Evolutionary conservation across 495 filamentous ascomycete genomes (phyloP), one percentile per base, ranked within the genome.

Genomic region (Oidiodendron maius): DNA sequence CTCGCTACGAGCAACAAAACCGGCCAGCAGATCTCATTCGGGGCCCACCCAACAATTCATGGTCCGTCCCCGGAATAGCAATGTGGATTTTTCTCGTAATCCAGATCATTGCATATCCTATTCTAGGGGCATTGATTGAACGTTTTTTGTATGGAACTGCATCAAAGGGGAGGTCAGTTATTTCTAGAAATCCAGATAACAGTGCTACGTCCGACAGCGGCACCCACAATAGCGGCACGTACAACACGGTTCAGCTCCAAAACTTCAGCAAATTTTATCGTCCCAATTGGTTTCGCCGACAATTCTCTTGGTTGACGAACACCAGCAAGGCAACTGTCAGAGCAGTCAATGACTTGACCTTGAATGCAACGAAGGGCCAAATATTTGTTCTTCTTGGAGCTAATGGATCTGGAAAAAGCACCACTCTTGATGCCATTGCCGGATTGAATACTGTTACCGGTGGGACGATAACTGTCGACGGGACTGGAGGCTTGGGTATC

Each of bases 321-420:
- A 71, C 68, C 6, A 75, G 71, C 38, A 74, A 81, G 15, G 40
- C 25, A 2, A 76, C 75, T 2, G 87, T 94, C 1, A 60, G 81
- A 10, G 89, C 89, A 2, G 89, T 95, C 16, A 68, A 87, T 45
- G 59, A 75, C 34, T 66, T 95, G 17, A 76, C 76, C 3, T 64
- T 95, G 16, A 70, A 66, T 17, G 80, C 86, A 6, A 65, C 76
- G 15, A 78, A 81, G 46, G 89, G 89, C 0, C 81, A 91, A 57
- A 91, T 95, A 26, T 73, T 86, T 56, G 84, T 89, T 2, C 68
- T 95, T 1, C 72, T 95, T 2, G 88, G 89, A 15, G 87, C 89
- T 2, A 95, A 95, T 62, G 89, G 89, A 37, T 84, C 79, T 46
- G 89, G 89, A 41, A 95, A 95, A 63, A 84, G 79, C 39, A 96